A percentile compares a stretch with the other conserved stretches of the same genome.
phyloP scores from a whole-genome alignment of 2,329 filamentous ascomycete genomes.

The Tolypocladium sp. region DNA sequence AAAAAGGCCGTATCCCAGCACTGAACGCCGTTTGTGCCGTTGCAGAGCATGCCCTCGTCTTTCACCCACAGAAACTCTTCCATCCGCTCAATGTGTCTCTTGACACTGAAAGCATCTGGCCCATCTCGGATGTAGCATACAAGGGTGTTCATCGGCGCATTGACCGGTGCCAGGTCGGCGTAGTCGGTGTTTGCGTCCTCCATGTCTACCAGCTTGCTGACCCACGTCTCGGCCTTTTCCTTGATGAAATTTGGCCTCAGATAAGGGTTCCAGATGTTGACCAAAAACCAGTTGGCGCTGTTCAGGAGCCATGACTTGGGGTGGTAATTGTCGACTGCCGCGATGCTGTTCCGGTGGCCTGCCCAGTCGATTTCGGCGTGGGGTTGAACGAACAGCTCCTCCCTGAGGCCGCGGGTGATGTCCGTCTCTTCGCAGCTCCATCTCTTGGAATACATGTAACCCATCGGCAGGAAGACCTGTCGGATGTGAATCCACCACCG shows the following conservation, averaged over 20 bases:
- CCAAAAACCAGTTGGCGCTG: slow-evolving; percentile 66
- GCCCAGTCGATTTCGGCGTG: slow-evolving; percentile 72
- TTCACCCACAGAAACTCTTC: slow-evolving; percentile 91
- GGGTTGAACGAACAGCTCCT: slow-evolving; percentile 75
- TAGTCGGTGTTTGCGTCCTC: slow-evolving; percentile 92
- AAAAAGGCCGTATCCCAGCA: slow-evolving; percentile 92
- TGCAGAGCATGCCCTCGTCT: slow-evolving; percentile 83
- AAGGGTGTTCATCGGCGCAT: slow-evolving; percentile 81
- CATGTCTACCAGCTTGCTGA: slow-evolving; percentile 74
- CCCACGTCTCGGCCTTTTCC: slow-evolving; percentile 68
- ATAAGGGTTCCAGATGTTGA: slow-evolving; percentile 72
- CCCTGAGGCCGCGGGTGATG: slow-evolving; percentile 60
- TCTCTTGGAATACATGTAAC: slow-evolving; percentile 75
- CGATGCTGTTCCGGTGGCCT: slow-evolving; percentile 73
- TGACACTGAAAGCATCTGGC: slow-evolving; percentile 60
- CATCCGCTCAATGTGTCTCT: slow-evolving; percentile 69
- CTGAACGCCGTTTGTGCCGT: slow-evolving; percentile 97
- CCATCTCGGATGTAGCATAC: slow-evolving; percentile 80
- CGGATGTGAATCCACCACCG: slow-evolving; percentile 98
- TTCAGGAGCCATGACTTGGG: slow-evolving; percentile 83
- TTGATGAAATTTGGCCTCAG: slow-evolving; percentile 58
- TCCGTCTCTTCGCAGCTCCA: slow-evolving; percentile 72
- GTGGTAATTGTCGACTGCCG: slow-evolving; percentile 77
- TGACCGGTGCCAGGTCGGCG: slow-evolving; percentile 80
- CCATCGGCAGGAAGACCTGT: slow-evolving; percentile 91